Percentiles rank a stretch among this genome's conserved stretches.
phyloP scores from a whole-genome alignment of 225 moss, liverwort and hornwort genomes.

The Pleurozium schreberi region DNA sequence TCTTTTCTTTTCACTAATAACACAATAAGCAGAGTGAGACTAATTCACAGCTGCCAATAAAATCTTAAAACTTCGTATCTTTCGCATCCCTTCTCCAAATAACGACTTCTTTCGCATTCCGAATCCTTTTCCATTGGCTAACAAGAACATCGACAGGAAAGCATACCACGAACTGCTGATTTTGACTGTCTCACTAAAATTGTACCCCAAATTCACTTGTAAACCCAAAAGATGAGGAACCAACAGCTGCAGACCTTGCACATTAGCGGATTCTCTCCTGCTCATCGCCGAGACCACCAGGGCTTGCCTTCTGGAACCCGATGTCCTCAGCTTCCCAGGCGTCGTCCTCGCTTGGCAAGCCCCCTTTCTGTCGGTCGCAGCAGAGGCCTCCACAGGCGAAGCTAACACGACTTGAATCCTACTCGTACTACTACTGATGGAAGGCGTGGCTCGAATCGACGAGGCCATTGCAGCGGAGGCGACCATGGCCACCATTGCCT shows the following conservation, averaged over 20 bases:
- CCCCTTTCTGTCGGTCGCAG: background rate
- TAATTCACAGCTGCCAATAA: background rate
- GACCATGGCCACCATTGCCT: background rate
- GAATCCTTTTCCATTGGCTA: background rate
- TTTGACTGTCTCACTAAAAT: background rate
- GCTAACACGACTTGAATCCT: background rate
- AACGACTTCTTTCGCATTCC: background rate
- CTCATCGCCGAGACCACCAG: conserved; percentile 19
- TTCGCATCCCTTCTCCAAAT: background rate
- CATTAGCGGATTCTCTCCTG: background rate
- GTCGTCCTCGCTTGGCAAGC: background rate
- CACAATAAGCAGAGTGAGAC: background rate
- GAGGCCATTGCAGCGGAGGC: conserved; percentile 7
- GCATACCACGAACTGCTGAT: background rate
- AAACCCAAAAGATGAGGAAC: background rate
- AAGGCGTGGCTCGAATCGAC: background rate
- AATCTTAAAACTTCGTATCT: background rate
- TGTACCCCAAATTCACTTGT: background rate
- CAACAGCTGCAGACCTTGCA: background rate
- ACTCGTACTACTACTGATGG: background rate
- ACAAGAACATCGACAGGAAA: background rate
- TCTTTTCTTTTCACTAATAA: background rate
- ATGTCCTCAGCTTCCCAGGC: background rate
- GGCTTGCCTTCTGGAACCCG: background rate
- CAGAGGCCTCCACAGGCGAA: background rate